Conservation (phyloP, 192 early-diverging fungal genomes). For the Hyaloraphidium curvatum region DNA sequence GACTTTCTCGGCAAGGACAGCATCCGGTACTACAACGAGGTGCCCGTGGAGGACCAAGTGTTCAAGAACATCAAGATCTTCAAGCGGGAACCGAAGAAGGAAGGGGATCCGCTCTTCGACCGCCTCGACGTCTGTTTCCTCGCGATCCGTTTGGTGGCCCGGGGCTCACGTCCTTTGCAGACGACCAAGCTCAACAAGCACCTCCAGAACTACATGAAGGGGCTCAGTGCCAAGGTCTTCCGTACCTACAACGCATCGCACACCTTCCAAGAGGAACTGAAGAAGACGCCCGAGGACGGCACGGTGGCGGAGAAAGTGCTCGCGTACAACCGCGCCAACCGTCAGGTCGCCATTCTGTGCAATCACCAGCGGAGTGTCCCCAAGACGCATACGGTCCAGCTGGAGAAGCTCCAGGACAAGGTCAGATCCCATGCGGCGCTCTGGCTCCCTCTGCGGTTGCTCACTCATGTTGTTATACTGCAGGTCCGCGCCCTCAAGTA, state of each 20-base stretch:
- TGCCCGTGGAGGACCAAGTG: slow-evolving; percentile 70
- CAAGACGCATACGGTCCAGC: slow-evolving; percentile 54
- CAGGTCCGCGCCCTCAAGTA: slow-evolving; percentile 71
- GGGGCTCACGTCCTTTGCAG: slow-evolving; percentile 11
- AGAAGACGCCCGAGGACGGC: slow-evolving; percentile 42
- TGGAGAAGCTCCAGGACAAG: slow-evolving; percentile 70
- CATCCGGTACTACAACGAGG: slow-evolving; percentile 74
- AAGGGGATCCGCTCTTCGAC: slow-evolving; percentile 75
- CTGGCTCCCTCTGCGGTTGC: not conserved
- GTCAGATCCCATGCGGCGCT: slow-evolving; percentile 5
- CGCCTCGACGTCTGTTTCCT: slow-evolving; percentile 47
- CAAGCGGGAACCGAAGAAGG: slow-evolving; percentile 53
- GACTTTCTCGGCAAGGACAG: slow-evolving; percentile 98
- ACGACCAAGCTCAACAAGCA: slow-evolving; percentile 75
- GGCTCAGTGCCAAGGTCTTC: slow-evolving; percentile 94
- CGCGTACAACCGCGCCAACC: slow-evolving; percentile 87
- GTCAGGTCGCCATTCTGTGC: slow-evolving; percentile 88
- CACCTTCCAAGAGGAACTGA: slow-evolving; percentile 78
- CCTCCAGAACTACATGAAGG: slow-evolving; percentile 64
- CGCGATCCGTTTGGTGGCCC: not conserved
- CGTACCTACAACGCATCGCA: slow-evolving; percentile 95
- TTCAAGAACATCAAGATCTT: slow-evolving; percentile 87
- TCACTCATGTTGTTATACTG: not conserved
- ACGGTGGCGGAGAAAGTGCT: slow-evolving; percentile 69
- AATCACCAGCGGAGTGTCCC: slow-evolving; percentile 89